Evolutionary conservation across 2,329 filamentous ascomycete genomes (phyloP), one percentile per base, ranked within the genome.

Genomic region (Xylariales sp.): DNA sequence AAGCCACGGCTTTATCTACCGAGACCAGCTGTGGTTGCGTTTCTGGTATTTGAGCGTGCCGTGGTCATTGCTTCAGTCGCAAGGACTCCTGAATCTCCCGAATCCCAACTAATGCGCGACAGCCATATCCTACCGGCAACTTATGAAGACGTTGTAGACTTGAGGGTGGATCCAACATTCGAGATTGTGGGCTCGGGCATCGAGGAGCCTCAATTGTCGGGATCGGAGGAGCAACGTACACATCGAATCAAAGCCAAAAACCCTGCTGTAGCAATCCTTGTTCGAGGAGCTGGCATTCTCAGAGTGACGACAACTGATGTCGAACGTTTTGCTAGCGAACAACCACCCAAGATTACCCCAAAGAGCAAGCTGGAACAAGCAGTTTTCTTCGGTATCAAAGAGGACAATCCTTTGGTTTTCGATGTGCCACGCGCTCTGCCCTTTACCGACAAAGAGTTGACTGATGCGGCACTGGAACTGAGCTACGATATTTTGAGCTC

Each of bases 361-460:
- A 93, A 88, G 62, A 87, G 81, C 62, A 95, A 93, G 62, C 74
- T 98, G 28, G 88, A 96, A 55, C 90, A 98, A 63, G 90, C 90
- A 3, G 85, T 97, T 1, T 97, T 96, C 63, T 97, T 88, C 56
- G 90, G 90, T 2, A 80, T 79, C 33, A 81, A 86, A 55, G 75
- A 83, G 44, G 81, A 87, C 53, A 97, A 89, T 51, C 85, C 91
- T n/a, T 65, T 98, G n/a, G 81, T 89, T 44, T 88, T 98, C 51
- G 78, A 83, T 29, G 76, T 81, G 29, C 77, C 78, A 45, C 70
- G 77, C 27, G 79, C 81, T 38, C 67, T 83, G 32, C 70, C 74
- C 4, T 95, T 93, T 47, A 70, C 78, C 0, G 63, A 74, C 14
- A 68, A 78, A 17, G 87, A 95, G 51, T 74, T 94, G 18, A 82